These are phyloP conservation scores for Peronospora destructor DNA, from an alignment of 352 stramenopile genomes.

Conservation along the genomic window DNA sequence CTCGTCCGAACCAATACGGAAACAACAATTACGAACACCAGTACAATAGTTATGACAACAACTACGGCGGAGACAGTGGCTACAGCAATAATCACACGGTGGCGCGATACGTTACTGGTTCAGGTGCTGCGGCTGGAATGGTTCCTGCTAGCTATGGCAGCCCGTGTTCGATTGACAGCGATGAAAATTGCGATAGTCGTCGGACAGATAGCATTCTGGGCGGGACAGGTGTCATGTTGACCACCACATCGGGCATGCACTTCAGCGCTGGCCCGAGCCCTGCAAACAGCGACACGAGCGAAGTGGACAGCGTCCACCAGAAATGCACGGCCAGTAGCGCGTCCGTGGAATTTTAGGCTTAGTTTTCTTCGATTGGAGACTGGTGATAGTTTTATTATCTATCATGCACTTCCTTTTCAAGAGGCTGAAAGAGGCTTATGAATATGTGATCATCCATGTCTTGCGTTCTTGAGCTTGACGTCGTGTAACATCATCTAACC, in stretches of 20 bases:
- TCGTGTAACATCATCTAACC: slow-evolving; percentile 6
- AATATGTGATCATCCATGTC: slow-evolving; percentile 16
- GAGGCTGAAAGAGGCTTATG: slow-evolving; percentile 8
- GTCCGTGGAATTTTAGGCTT: slow-evolving; percentile 52
- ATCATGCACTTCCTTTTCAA: slow-evolving; percentile 10
- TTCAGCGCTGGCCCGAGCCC: slow-evolving; percentile 31
- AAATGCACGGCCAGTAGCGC: slow-evolving; percentile 47
- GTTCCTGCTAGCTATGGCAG: slow-evolving; percentile 39
- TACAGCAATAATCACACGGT: slow-evolving; percentile 15
- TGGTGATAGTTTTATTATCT: slow-evolving; percentile 12
- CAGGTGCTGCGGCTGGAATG: slow-evolving; percentile 3
- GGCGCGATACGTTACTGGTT: slow-evolving; percentile 24
- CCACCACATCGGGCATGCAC: slow-evolving; percentile 13
- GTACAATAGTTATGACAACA: slow-evolving; percentile 13
- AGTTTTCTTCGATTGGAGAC: slow-evolving; percentile 4
- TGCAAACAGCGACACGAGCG: slow-evolving; percentile 20
- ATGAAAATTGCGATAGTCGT: slow-evolving; percentile 17
- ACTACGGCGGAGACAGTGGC: slow-evolving; percentile 8
- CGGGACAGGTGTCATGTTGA: slow-evolving; percentile 25
- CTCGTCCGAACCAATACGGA: slow-evolving; percentile 20
- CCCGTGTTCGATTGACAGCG: slow-evolving; percentile 41
- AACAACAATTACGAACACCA: slow-evolving; percentile 11
- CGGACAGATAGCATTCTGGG: slow-evolving; percentile 41
- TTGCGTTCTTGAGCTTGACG: slow-evolving; percentile 2
- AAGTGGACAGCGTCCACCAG: slow-evolving; percentile 27